A percentile compares a stretch with the other conserved stretches of the same genome.
Conservation (phyloP, 805 yeast species). For the Metschnikowia shivogae region DNA sequence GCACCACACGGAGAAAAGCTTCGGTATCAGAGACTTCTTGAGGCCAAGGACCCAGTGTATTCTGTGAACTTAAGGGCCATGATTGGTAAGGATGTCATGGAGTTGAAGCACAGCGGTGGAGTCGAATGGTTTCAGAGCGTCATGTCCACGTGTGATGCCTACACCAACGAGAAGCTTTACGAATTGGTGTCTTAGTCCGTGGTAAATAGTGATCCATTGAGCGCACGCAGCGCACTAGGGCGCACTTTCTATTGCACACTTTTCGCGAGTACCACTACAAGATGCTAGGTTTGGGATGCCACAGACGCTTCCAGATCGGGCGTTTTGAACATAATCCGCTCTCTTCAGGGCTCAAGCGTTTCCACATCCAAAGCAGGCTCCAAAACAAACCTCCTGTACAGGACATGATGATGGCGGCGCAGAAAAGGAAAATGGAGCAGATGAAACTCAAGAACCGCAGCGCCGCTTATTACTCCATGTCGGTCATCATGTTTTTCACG, state of each 20-base stretch:
- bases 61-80: conserved; percentile 45
- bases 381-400: conserved; percentile 1
- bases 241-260: not conserved
- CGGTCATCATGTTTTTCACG: conserved; percentile 65
- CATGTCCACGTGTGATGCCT: conserved; percentile 33
- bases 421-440: conserved; percentile 24
- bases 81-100: conserved; percentile 30
- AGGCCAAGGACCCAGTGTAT: conserved; percentile 32
- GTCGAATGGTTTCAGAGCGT: conserved; percentile 31
- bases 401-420: conserved; percentile 7
- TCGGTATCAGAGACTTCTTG: conserved; percentile 31
- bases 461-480: conserved; percentile 60
- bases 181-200: conserved; percentile 5
- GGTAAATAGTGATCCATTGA: too few species aligned
- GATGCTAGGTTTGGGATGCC: conserved; percentile 1
- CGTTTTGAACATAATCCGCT: not conserved
- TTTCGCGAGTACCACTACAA: not conserved
- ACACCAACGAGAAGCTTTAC: conserved; percentile 31
- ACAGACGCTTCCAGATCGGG: not conserved
- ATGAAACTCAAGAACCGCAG: conserved; percentile 44
- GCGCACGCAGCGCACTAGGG: too few species aligned
- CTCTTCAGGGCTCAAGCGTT: not conserved
- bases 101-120: conserved; percentile 23
- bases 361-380: conserved; percentile 2
- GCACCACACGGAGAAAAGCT: conserved; percentile 41